Evolutionary conservation across 768 basidiomycete genomes (phyloP).

Genomic region (Naganishia kalamii): DNA sequence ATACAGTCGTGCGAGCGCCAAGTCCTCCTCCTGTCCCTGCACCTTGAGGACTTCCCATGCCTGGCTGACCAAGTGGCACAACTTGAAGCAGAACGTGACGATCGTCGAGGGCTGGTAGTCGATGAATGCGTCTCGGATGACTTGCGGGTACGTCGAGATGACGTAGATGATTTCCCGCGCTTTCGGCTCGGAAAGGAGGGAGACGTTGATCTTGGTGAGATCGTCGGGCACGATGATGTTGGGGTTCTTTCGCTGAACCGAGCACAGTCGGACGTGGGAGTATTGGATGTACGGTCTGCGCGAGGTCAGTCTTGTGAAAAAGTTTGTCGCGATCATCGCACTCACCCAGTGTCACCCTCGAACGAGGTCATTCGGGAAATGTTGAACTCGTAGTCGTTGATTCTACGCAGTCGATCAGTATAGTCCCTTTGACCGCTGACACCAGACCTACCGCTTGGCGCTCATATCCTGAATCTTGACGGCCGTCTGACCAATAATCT

Average conservation of each 20-base stretch:
- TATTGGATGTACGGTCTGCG: slow-evolving; percentile 80
- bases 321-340: background rate
- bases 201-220: slow-evolving; percentile 57
- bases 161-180: slow-evolving; percentile 79
- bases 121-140: slow-evolving; percentile 75
- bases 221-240: slow-evolving; percentile 62
- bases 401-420: slow-evolving; percentile 51
- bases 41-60: slow-evolving; percentile 90
- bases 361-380: slow-evolving; percentile 91
- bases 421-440: background rate
- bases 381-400: slow-evolving; percentile 94
- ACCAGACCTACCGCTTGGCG: slow-evolving; percentile 65
- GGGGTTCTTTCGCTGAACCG: slow-evolving; percentile 86
- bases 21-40: slow-evolving; percentile 68
- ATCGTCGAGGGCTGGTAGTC: slow-evolving; percentile 83
- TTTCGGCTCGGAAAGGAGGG: slow-evolving; percentile 64
- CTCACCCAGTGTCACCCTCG: slow-evolving; percentile 78
- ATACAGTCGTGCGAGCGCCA: slow-evolving; percentile 78
- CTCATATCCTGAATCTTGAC: slow-evolving; percentile 98
- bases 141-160: slow-evolving; percentile 84
- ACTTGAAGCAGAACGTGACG: slow-evolving; percentile 79
- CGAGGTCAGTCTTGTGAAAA: background rate
- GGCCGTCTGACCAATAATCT: slow-evolving; percentile 85
- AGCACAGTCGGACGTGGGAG: slow-evolving; percentile 85
- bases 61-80: slow-evolving; percentile 79